phyloP scores from a whole-genome alignment of 768 basidiomycete species.

The Lentinula raphanica region DNA sequence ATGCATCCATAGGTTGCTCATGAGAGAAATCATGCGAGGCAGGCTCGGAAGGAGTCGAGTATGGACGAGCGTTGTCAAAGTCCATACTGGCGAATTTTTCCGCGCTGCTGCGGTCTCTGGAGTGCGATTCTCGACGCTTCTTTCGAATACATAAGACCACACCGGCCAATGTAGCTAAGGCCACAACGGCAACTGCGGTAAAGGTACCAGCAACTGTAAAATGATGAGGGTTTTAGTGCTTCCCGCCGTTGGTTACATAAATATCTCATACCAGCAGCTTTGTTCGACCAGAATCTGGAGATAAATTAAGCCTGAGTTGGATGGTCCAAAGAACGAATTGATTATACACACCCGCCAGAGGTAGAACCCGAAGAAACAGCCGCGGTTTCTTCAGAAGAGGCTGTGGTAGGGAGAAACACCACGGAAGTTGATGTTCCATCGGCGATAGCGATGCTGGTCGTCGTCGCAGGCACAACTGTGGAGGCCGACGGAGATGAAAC shows the following conservation, averaged over 20 bases:
- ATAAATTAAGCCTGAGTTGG: neutral
- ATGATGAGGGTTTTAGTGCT: neutral
- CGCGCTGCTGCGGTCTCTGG: neutral
- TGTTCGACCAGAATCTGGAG: conserved; percentile 6
- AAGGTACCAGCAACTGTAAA: conserved; percentile 9
- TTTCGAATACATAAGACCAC: neutral
- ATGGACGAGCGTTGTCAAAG: neutral
- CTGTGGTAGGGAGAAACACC: neutral
- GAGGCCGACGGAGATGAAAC: neutral
- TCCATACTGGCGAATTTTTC: neutral
- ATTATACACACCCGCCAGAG: neutral
- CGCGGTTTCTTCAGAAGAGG: neutral
- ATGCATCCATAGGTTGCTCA: conserved; percentile 2
- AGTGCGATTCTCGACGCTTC: neutral
- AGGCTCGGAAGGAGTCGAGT: neutral
- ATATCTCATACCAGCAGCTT: conserved; percentile 4
- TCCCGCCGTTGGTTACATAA: neutral
- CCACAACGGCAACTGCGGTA: conserved; percentile 1
- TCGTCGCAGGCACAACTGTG: neutral
- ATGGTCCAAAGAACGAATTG: neutral
- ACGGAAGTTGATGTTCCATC: neutral
- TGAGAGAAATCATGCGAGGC: conserved; percentile 1
- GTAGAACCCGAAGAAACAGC: neutral
- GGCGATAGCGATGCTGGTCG: neutral
- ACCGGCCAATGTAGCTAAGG: neutral